Evolutionary conservation across 2,329 filamentous ascomycete species (phyloP), one percentile per base, ranked within the genome.

Genomic region (Arthrobotrys iridis): DNA sequence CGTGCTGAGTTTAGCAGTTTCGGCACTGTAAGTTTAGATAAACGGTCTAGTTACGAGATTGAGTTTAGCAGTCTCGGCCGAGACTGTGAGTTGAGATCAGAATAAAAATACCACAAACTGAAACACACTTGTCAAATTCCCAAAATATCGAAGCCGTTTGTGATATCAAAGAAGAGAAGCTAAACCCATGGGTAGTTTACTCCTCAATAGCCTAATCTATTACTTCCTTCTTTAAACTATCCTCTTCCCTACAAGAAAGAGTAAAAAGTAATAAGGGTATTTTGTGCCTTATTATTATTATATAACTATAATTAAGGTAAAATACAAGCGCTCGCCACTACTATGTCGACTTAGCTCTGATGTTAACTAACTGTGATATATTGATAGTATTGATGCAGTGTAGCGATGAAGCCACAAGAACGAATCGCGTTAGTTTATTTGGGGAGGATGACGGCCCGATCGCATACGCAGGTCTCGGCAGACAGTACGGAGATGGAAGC

Each of bases 31-130:
- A n/a, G n/a, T n/a, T n/a, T n/a, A n/a, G n/a, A n/a, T n/a, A n/a
- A n/a, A n/a, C n/a, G n/a, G n/a, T n/a, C n/a, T n/a, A n/a, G n/a
- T n/a, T n/a, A n/a, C n/a, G n/a, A n/a, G n/a, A n/a, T n/a, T n/a
- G n/a, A n/a, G n/a, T n/a, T n/a, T n/a, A n/a, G n/a, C n/a, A n/a
- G n/a, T n/a, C n/a, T n/a, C n/a, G n/a, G n/a, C n/a, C n/a, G n/a
- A n/a, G n/a, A n/a, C n/a, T n/a, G n/a, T 33, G 30, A 33, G 30
- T 40, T 33, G 8, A 33, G 46, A 30, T n/a, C 4, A 20, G 26
- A 33, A 33, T 26, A 46, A 7, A 10, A 50, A 50, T 50, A 50
- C 46, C 46, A 50, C 46, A 30, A 50, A 50, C 46, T 50, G 46
- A 11, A 50, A 50, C 46, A 33, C 45, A 30, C 24, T 28, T 30